Conservation (phyloP, 106 monocot genomes). For the Acorus gramineus region DNA sequence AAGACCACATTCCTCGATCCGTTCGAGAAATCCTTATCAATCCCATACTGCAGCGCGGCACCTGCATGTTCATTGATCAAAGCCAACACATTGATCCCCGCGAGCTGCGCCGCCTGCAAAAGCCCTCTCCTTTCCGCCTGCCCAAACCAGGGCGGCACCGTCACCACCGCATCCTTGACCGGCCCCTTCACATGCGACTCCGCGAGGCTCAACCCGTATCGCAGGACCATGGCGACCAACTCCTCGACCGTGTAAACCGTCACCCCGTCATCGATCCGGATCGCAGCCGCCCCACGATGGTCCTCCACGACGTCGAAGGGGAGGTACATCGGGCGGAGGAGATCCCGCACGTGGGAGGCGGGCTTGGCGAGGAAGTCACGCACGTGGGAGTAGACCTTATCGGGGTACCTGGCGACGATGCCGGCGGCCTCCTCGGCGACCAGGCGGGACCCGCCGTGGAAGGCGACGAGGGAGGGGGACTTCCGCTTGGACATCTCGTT, state of each 20-base stretch:
- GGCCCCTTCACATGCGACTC: slow-evolving; percentile 47
- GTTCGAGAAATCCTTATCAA: slow-evolving; percentile 89
- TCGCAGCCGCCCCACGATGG: slow-evolving; percentile 42
- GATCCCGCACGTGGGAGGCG: slow-evolving; percentile 20
- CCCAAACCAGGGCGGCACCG: slow-evolving; percentile 84
- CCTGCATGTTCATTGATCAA: slow-evolving; percentile 91
- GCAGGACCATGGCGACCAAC: slow-evolving; percentile 75
- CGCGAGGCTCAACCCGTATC: slow-evolving; percentile 51
- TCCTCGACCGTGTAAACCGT: slow-evolving; percentile 72
- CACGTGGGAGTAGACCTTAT: slow-evolving; percentile 68
- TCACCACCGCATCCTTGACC: slow-evolving; percentile 64
- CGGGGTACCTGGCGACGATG: slow-evolving; percentile 71
- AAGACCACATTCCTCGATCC: slow-evolving; percentile 77
- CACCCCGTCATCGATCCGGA: slow-evolving; percentile 59
- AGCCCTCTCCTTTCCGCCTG: slow-evolving; percentile 82
- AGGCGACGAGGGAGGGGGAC: slow-evolving; percentile 75
- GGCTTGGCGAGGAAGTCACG: slow-evolving; percentile 78
- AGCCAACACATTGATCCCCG: slow-evolving; percentile 79
- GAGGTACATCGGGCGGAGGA: slow-evolving; percentile 52
- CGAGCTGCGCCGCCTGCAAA: slow-evolving; percentile 79
- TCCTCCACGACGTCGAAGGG: slow-evolving; percentile 84
- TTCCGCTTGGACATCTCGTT: slow-evolving; percentile 99
- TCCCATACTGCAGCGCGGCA: slow-evolving; percentile 93
- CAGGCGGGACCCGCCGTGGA: slow-evolving; percentile 61
- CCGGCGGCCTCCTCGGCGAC: slow-evolving; percentile 88